A percentile compares a stretch with the other conserved stretches of the same genome.
Evolutionary conservation across 139 green algal species (phyloP).

Genomic region (Chlorella sp.): DNA sequence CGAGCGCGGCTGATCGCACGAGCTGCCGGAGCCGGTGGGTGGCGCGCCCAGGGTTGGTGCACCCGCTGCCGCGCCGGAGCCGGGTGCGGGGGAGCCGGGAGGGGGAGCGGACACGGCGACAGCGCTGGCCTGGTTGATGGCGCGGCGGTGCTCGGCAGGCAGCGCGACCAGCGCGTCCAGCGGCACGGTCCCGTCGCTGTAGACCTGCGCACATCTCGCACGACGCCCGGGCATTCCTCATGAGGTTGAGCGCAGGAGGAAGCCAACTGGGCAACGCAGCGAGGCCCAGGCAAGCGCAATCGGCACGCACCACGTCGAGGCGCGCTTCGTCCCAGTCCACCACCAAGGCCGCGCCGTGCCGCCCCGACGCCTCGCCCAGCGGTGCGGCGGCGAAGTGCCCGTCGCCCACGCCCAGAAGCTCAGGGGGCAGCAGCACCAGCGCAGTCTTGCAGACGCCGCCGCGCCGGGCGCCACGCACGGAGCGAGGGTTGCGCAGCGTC

Average conservation of each 20-base stretch:
- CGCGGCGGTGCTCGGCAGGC: neutral
- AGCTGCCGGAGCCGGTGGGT: too few species aligned
- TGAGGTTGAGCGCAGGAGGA: neutral
- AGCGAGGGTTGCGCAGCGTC: too few species aligned
- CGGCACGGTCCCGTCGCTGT: neutral
- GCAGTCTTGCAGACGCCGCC: too few species aligned
- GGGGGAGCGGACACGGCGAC: neutral
- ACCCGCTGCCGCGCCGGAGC: neutral
- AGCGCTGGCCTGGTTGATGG: neutral
- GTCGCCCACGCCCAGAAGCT: too few species aligned
- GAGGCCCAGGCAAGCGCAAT: neutral
- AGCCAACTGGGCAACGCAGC: neutral
- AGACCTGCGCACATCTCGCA: neutral
- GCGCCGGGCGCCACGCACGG: too few species aligned
- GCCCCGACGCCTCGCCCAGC: neutral
- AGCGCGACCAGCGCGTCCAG: neutral
- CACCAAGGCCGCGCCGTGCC: constrained; percentile 5
- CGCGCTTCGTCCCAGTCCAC: neutral
- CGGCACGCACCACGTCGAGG: constrained; percentile 7
- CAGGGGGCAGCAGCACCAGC: too few species aligned
- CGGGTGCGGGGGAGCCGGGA: neutral
- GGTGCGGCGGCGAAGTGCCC: neutral
- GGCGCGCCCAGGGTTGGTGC: neutral
- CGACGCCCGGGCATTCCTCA: neutral
- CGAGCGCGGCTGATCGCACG: too few species aligned